These are phyloP conservation scores for Ophiostoma triangulosporum DNA, from an alignment of 2,329 filamentous ascomycete genomes.

Conservation along the genomic window DNA sequence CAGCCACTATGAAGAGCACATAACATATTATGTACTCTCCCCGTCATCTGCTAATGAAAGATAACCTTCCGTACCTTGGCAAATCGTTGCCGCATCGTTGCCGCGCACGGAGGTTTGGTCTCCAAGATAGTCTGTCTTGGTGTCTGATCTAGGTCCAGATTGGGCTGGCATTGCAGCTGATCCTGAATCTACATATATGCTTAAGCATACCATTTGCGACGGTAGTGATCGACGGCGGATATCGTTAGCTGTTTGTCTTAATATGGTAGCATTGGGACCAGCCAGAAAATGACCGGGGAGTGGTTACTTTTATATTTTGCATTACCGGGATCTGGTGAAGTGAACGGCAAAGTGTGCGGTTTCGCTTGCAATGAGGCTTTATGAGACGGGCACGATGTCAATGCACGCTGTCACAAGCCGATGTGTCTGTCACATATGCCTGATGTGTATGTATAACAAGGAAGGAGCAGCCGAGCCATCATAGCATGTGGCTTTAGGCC, in stretches of 20 bases:
- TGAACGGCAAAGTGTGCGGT: background rate
- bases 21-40: background rate
- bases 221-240: constrained; percentile 2
- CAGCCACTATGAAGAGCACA: background rate
- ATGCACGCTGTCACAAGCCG: background rate
- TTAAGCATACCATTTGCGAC: background rate
- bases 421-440: background rate
- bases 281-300: background rate
- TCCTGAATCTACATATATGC: background rate
- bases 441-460: background rate
- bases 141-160: background rate
- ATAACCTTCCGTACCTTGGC: background rate
- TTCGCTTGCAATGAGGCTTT: background rate
- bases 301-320: background rate
- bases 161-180: background rate
- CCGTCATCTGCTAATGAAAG: background rate
- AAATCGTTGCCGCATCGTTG: background rate
- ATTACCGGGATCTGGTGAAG: no score
- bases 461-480: background rate
- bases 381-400: background rate
- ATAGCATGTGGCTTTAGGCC: background rate
- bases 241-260: background rate
- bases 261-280: background rate
- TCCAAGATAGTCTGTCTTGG: constrained; percentile 3
- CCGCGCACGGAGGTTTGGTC: background rate